Base-by-base conservation (phyloP, 108 stramenopile genomes). In the Chaetoceros tenuissimus region DNA sequence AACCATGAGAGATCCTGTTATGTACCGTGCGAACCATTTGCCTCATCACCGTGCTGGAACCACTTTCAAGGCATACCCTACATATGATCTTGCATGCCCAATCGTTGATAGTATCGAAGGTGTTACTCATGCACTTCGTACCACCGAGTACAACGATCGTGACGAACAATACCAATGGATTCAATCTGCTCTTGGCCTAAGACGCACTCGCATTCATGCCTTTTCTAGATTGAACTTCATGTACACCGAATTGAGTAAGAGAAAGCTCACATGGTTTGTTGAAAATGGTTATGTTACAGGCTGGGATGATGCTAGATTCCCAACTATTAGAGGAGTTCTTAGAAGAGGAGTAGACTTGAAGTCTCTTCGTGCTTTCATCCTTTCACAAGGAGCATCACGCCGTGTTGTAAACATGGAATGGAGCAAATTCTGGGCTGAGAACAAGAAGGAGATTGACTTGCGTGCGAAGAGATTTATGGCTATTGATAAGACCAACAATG, bases 61-160 rank as follows among this genome's bases (percentile, higher is more conserved):
- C 24, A 91, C 60, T 45, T 96, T 94, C 85, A 96, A 96, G 73
- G 99, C 99, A 27, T 99, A 98, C 68, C 99, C 99, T 3, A 99
- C 99, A 8, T 99, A 99, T 56, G 99, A 99, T 66, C 69, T 99
- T 48, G 97, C 97, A 13, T 99, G 99, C 75, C 99, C 99, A 40
- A 97, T 99, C 66, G 96, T 99, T n/a, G 99, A 99, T 74, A 75
- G 78, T 17, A 55, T 98, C 23, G 99, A 99, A 61, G 99, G 99
- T 13, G 97, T 99, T 28, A 97, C 95, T 3, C 99, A 99, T 72
- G 97, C 97, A 3, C 65, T 98, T 24, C 93, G 99, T 28, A 98
- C 97, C 8, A 99, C 97, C 18, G 97, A 99, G 70, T 99, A 98
- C 83, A 93, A 96, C 66, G 99, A 98, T 69, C 80, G 90, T 72